phyloP scores from a whole-genome alignment of 2,329 filamentous ascomycete species.

The Cercospora canescens region DNA sequence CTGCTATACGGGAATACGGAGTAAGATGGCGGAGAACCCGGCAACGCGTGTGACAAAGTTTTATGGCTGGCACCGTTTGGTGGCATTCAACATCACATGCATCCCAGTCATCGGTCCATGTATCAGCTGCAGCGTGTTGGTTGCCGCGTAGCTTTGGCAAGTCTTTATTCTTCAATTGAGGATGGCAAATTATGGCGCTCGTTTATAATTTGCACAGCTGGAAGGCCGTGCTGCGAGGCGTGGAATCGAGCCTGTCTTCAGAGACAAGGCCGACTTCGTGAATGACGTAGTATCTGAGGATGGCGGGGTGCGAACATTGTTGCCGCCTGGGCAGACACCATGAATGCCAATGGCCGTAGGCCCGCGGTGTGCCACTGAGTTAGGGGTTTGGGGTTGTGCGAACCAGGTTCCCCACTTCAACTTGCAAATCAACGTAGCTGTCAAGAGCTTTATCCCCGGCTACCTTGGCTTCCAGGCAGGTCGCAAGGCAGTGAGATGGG shows the following conservation, averaged over 20 bases:
- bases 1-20: conserved; percentile 1
- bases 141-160: neutral
- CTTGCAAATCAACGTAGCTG: neutral
- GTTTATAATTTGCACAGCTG: no score
- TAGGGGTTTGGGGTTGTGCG: neutral
- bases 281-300: no score
- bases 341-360: neutral
- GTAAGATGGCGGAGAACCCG: conserved; percentile 2
- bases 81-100: neutral
- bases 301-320: no score
- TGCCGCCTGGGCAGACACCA: no score
- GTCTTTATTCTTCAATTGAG: neutral
- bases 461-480: neutral
- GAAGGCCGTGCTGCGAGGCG: no score
- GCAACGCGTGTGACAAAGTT: neutral
- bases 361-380: neutral
- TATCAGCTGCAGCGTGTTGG: neutral
- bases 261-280: no score
- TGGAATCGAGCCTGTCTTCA: no score
- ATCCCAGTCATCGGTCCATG: neutral
- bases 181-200: neutral
- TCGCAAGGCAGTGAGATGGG: no score
- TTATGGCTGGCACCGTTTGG: neutral
- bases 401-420: neutral
- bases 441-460: neutral